phyloP scores from a whole-genome alignment of 257 asterid species.

The Eustoma russellianum region DNA sequence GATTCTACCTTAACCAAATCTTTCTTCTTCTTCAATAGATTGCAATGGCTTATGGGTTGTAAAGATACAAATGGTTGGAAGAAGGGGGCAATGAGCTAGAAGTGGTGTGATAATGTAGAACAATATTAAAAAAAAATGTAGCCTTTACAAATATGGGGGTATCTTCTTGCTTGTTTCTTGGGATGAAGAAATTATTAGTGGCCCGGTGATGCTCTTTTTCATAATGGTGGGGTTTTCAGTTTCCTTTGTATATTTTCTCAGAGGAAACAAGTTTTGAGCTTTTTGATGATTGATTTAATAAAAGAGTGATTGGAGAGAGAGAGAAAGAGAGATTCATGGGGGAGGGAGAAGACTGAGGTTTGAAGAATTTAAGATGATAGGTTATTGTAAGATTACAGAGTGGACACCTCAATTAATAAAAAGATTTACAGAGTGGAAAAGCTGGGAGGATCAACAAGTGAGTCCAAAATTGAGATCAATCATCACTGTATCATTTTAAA shows the following conservation, averaged over 20 bases:
- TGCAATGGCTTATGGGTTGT: slow-evolving; percentile 7
- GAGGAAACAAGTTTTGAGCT: slow-evolving; percentile 10
- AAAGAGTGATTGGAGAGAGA: slow-evolving; percentile 39
- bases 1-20: slow-evolving; percentile 14
- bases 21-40: slow-evolving; percentile 7
- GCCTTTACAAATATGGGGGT: slow-evolving; percentile 21
- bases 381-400: slow-evolving; percentile 22
- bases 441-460: not conserved
- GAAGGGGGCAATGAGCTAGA: slow-evolving; percentile 8
- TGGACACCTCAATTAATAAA: slow-evolving; percentile 21
- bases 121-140: not conserved
- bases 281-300: slow-evolving; percentile 23
- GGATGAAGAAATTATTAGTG: slow-evolving; percentile 18
- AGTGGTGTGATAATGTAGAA: slow-evolving; percentile 10
- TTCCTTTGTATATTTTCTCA: slow-evolving; percentile 13
- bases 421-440: not conserved
- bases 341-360: slow-evolving; percentile 26
- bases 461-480: no score
- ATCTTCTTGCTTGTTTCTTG: slow-evolving; percentile 50
- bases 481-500: no score
- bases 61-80: slow-evolving; percentile 10
- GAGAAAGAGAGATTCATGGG: slow-evolving; percentile 12
- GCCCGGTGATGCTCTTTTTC: slow-evolving; percentile 14
- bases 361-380: slow-evolving; percentile 20
- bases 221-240: slow-evolving; percentile 17